Conservation (phyloP, 495 filamentous ascomycete species). For the Penicillium cataractarum region DNA sequence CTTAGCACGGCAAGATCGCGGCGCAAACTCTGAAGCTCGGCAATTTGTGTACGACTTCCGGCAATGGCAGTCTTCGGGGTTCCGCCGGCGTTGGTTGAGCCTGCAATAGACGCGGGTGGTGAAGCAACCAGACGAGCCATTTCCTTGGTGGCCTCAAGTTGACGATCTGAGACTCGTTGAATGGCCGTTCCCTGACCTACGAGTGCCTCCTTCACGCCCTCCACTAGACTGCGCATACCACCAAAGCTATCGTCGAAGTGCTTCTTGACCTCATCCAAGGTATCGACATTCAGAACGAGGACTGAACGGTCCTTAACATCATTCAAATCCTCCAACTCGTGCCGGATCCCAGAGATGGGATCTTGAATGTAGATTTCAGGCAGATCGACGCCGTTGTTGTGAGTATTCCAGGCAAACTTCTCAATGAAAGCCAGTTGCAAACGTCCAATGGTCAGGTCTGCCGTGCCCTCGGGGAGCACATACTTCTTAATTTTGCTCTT, state of each 20-base stretch:
- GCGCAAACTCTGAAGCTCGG: constrained; percentile 79
- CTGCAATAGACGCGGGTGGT: constrained; percentile 51
- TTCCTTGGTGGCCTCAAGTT: constrained; percentile 89
- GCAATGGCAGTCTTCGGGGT: constrained; percentile 29
- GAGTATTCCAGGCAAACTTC: constrained; percentile 98
- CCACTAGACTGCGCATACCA: constrained; percentile 76
- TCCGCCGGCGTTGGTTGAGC: constrained; percentile 20
- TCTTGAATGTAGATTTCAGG: constrained; percentile 99
- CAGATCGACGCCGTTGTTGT: constrained; percentile 88
- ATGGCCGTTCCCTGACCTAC: constrained; percentile 78
- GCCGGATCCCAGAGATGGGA: constrained; percentile 87
- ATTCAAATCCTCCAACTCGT: constrained; percentile 91
- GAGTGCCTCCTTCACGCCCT: constrained; percentile 76
- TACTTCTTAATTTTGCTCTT: constrained; percentile 97
- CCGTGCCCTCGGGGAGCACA: constrained; percentile 79
- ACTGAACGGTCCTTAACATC: constrained; percentile 96
- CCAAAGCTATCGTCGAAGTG: constrained; percentile 93
- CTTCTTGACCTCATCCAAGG: constrained; percentile 93
- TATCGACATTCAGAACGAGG: constrained; percentile 89
- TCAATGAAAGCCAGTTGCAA: constrained; percentile 98
- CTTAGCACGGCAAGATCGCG: constrained; percentile 91
- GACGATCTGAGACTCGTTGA: constrained; percentile 86
- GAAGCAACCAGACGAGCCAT: constrained; percentile 78
- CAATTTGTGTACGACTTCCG: constrained; percentile 58
- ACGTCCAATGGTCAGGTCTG: constrained; percentile 80